Percentiles rank a stretch among this genome's conserved stretches.
These are phyloP conservation scores for Colletotrichum sp. DNA, from an alignment of 2,329 filamentous ascomycete genomes.

Conservation along the genomic window DNA sequence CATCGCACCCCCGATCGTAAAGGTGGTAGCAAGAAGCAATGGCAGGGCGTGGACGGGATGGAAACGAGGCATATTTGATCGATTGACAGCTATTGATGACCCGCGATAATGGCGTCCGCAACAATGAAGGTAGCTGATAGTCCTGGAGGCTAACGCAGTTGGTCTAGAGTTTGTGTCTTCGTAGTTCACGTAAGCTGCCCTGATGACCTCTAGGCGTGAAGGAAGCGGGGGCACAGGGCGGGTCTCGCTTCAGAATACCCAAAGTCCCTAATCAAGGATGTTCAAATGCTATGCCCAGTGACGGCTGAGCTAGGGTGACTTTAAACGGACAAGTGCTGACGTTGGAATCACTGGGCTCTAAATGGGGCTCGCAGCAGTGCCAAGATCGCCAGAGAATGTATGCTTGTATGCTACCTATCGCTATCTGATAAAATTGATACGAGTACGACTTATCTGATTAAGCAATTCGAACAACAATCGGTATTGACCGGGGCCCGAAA, in stretches of 20 bases:
- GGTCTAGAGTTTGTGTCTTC: too few relatives aligned
- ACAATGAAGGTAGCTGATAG: accelerated
- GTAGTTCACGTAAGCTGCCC: background rate
- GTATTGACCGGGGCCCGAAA: accelerated
- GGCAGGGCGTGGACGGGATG: slow-evolving; percentile 26
- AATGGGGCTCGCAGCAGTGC: background rate
- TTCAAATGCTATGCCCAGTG: background rate
- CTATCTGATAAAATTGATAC: too few relatives aligned
- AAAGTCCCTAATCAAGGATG: background rate
- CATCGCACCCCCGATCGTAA: slow-evolving; percentile 35
- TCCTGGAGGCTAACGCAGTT: too few relatives aligned
- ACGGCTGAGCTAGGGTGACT: background rate
- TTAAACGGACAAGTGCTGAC: background rate
- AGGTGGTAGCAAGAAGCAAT: slow-evolving; percentile 31
- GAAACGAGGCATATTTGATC: background rate
- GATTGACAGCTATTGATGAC: background rate
- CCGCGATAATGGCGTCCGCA: accelerated
- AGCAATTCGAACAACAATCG: too few relatives aligned
- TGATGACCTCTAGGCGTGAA: background rate
- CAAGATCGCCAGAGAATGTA: background rate
- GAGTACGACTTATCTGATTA: too few relatives aligned
- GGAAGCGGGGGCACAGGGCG: background rate
- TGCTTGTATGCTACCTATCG: too few relatives aligned
- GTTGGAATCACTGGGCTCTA: background rate
- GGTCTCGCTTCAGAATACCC: background rate